Evolutionary conservation across 2,329 filamentous ascomycete genomes (phyloP).

Genomic region (Cryphonectria parasitica): DNA sequence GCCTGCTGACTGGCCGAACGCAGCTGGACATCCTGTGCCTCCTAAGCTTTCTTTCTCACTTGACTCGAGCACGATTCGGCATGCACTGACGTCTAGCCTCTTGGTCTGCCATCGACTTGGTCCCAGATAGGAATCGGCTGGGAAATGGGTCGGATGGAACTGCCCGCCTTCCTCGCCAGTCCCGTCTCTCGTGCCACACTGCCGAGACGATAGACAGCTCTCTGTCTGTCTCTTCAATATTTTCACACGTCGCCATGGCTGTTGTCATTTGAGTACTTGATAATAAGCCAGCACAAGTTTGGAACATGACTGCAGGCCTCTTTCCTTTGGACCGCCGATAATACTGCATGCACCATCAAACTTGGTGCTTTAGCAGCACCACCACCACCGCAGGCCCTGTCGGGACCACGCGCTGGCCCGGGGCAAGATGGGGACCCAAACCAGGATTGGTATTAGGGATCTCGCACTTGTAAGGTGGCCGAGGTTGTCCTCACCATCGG

Average conservation of each 20-base stretch:
- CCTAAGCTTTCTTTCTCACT: neutral
- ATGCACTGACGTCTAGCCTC: conserved; percentile 1
- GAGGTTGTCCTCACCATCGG: neutral
- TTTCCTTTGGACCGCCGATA: neutral
- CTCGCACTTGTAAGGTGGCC: conserved; percentile 16
- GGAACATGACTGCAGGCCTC: neutral
- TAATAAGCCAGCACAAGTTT: neutral
- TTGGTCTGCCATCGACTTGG: neutral
- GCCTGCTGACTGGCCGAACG: neutral
- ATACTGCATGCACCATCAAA: neutral
- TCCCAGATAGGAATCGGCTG: neutral
- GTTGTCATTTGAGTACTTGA: neutral
- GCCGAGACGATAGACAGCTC: neutral
- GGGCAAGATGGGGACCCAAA: conserved; percentile 6
- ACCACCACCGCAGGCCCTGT: too few species aligned
- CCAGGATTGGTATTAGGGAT: conserved; percentile 17
- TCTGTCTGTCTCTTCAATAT: neutral
- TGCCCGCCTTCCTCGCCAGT: neutral
- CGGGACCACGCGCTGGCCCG: neutral
- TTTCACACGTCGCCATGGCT: neutral
- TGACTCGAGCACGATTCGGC: conserved; percentile 4
- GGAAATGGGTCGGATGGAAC: conserved; percentile 2
- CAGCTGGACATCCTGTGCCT: neutral
- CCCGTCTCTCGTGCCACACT: conserved; percentile 1
- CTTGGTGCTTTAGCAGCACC: neutral